Conservation (phyloP, 164 flowering plant genomes). For the Pachysandra terminalis region DNA sequence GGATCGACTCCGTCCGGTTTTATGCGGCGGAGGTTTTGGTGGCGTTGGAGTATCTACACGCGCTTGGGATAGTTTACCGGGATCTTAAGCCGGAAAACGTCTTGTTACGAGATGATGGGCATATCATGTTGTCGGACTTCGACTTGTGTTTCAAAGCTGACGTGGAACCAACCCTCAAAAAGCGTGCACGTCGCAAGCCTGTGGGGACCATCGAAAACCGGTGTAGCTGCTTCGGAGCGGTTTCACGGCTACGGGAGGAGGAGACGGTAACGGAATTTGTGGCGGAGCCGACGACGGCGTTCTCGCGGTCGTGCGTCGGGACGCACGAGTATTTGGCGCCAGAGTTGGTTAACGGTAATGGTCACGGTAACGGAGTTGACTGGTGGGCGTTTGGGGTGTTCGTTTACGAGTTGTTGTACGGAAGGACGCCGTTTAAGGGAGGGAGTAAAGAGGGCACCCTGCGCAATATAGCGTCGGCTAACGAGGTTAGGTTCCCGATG, state of each 20-base stretch:
- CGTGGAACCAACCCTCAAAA: constrained; percentile 40
- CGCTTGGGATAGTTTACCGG: constrained; percentile 81
- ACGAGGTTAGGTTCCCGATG: constrained; percentile 30
- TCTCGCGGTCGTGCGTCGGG: constrained; percentile 73
- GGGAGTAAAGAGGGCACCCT: constrained; percentile 64
- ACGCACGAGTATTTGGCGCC: constrained; percentile 95
- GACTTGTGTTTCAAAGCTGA: constrained; percentile 77
- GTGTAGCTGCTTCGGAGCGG: constrained; percentile 15
- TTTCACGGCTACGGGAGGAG: not conserved
- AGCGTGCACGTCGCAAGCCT: not conserved
- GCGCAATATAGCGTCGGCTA: constrained; percentile 58
- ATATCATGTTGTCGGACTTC: constrained; percentile 90
- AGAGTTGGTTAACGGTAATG: constrained; percentile 62
- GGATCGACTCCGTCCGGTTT: constrained; percentile 55
- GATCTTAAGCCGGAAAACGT: constrained; percentile 95
- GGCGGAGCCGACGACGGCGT: constrained; percentile 77
- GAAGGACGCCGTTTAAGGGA: constrained; percentile 84
- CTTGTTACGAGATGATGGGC: constrained; percentile 83
- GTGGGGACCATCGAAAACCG: not conserved
- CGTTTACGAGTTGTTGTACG: constrained; percentile 69
- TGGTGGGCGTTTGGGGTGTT: constrained; percentile 98
- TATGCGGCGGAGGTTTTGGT: constrained; percentile 91
- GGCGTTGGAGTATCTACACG: constrained; percentile 88
- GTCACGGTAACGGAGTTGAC: constrained; percentile 85
- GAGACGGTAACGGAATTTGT: constrained; percentile 41